These are phyloP conservation scores for Xylaria sp. DNA, from an alignment of 2,329 filamentous ascomycete genomes.

Conservation along the genomic window DNA sequence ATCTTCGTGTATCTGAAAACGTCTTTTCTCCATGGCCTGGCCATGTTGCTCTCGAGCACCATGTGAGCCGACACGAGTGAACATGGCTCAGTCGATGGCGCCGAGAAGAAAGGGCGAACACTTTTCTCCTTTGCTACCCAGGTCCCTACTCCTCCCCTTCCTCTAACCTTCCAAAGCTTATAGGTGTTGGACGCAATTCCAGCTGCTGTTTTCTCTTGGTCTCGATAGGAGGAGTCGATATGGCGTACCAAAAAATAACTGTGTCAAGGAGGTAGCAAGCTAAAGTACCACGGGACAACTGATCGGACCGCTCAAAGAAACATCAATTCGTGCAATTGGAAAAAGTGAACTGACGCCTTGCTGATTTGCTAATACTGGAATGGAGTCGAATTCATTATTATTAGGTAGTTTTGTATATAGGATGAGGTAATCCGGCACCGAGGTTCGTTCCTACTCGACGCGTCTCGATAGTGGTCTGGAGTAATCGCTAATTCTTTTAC, in stretches of 20 bases:
- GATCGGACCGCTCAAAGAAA: not conserved
- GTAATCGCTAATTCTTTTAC: not conserved
- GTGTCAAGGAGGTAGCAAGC: not conserved
- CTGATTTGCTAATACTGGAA: not conserved
- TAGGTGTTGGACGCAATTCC: not conserved
- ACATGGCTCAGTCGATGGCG: constrained; percentile 22
- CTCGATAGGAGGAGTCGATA: not conserved
- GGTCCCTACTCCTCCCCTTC: constrained; percentile 21
- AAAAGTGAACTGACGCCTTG: not conserved
- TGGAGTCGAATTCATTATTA: not conserved
- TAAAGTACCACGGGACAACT: not conserved
- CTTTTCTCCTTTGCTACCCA: not conserved
- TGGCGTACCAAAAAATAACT: not conserved
- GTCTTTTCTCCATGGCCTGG: constrained; percentile 45
- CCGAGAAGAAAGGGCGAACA: not conserved
- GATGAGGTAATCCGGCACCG: not conserved
- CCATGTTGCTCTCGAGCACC: constrained; percentile 45
- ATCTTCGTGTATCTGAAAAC: constrained; percentile 54
- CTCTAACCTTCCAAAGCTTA: not conserved
- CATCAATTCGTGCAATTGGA: constrained; percentile 1
- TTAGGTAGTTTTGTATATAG: not conserved
- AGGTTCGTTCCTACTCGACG: constrained; percentile 15
- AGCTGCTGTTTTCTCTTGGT: not conserved
- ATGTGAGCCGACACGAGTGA: constrained; percentile 31
- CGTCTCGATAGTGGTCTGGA: not conserved